Evolutionary conservation across 1,139 yeast genomes (phyloP), one percentile per base, ranked within the genome.

Genomic region (Hyphopichia fennica): DNA sequence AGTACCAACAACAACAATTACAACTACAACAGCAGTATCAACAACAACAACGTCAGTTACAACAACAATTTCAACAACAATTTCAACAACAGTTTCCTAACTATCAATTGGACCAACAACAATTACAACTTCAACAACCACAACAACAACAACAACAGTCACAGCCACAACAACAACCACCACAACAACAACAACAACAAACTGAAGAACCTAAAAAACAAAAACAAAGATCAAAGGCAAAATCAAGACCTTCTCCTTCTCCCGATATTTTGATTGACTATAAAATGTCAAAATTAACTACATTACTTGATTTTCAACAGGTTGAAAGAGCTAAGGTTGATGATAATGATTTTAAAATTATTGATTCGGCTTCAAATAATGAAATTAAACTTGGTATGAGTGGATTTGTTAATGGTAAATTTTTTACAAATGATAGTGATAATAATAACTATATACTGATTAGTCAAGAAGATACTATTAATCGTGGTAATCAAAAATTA

Each of bases 401-500:
- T 35, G 76, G 76, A 13, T 72, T 72, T 46, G 56, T 73, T 28
- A 69, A 66, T 45, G 79, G 78, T 2, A 56, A 74, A 37, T 69
- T 72, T 44, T 53, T 70, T 35, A 72, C 78, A 3, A 73, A 72
- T 49, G 75, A 72, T 44, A 56, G 58, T 18, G 79, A 73, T 47
- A 72, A 72, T 46, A 59, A 60, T 41, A 68, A 69, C 49, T 72
- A 63, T 51, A 53, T 69, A 18, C 31, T 19, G 13, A 18, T 35
- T 42, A 16, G 40, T 34, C 25, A 35, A 41, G 28, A 32, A 15
- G 31, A 35, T 27, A 8, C 11, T 29, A 18, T 27, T 18, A 14
- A 34, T 34, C 19, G 27, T 8, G 13, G 7, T n/a, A n/a, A n/a
- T 25, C 17, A 43, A 41, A 43, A 49, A 13, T 43, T 46, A 6